Evolutionary conservation across 1,139 yeast genomes (phyloP), one percentile per base, ranked within the genome.

Genomic region (Zygotorulaspora mrakii): DNA sequence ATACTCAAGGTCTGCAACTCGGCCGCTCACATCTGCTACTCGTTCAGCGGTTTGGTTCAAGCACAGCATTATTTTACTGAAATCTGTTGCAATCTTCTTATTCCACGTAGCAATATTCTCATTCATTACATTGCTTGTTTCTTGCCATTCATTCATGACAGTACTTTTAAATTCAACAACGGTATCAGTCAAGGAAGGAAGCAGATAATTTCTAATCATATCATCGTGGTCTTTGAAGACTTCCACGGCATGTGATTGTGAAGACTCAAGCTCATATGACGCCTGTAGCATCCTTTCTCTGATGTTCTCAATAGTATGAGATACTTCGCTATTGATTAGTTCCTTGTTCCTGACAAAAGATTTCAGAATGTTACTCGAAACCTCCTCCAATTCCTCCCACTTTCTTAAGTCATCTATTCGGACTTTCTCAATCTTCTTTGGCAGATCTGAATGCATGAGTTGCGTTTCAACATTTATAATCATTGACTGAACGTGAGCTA

Each of bases 71-170:
- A 52, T 41, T 6, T 25, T 29, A 8, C 39, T 34, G 16, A 43
- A 47, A 36, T 42, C 42, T 3, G 17, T 16, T 18, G 29, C 23
- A 14, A 47, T 37, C 16, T 39, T 42, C n/a, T 31, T 33, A 38
- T 43, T 48, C 48, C 50, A 47, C 4, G 31, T 12, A n/a, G 20
- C 20, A n/a, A 46, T 25, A 31, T 49, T 48, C 11, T 39, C 42
- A 10, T 30, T 33, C 8, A 50, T 14, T 2, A 32, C 17, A 7
- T 34, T 28, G 9, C 40, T 42, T 6, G 44, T 36, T 1, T 37
- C 22, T 21, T 36, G 27, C 53, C 52, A 49, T n/a, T 47, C 52
- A 6, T 20, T 13, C 12, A 47, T 20, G 8, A 46, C 5, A 11
- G 33, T 37, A 2, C 45, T 35, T 26, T 47, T 42, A 7, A 47